phyloP scores from a whole-genome alignment of 495 filamentous ascomycete genomes.

The Jackrogersella multiformis region DNA sequence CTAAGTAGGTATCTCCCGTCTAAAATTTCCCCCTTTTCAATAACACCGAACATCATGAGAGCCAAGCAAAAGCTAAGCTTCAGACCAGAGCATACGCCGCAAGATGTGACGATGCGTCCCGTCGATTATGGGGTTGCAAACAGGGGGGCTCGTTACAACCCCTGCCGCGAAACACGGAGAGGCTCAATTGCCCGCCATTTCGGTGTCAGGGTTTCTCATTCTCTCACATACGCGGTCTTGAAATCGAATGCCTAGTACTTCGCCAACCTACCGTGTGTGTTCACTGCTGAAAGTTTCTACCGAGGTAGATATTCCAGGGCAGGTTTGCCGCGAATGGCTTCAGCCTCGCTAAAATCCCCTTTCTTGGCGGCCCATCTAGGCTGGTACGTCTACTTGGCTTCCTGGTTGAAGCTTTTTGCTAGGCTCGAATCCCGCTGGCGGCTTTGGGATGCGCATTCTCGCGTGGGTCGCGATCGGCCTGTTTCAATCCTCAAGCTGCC shows the following conservation, averaged over 20 bases:
- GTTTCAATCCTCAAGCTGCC: conserved; percentile 33
- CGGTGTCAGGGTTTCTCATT: conserved; percentile 18
- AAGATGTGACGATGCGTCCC: conserved; percentile 25
- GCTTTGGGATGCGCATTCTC: background rate
- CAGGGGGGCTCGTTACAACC: conserved; percentile 13
- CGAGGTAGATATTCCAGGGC: background rate
- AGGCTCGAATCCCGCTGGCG: background rate
- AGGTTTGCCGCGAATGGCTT: background rate
- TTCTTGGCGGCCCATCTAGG: conserved; percentile 25
- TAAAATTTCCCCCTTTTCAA: conserved; percentile 2
- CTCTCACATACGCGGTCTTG: conserved; percentile 16
- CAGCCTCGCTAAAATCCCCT: background rate
- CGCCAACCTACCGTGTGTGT: background rate
- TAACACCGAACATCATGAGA: background rate
- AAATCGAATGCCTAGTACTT: background rate
- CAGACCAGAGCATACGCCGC: conserved; percentile 10
- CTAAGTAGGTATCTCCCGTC: background rate
- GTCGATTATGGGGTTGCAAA: conserved; percentile 20
- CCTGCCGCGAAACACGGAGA: conserved; percentile 39
- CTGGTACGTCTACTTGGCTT: conserved; percentile 6
- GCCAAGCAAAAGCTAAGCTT: conserved; percentile 38
- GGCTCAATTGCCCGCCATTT: background rate
- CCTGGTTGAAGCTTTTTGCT: background rate
- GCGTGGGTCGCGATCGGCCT: conserved; percentile 10
- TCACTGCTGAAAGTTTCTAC: too few relatives aligned